Conservation (phyloP, 352 stramenopile genomes). For the Phytophthora cajani region DNA sequence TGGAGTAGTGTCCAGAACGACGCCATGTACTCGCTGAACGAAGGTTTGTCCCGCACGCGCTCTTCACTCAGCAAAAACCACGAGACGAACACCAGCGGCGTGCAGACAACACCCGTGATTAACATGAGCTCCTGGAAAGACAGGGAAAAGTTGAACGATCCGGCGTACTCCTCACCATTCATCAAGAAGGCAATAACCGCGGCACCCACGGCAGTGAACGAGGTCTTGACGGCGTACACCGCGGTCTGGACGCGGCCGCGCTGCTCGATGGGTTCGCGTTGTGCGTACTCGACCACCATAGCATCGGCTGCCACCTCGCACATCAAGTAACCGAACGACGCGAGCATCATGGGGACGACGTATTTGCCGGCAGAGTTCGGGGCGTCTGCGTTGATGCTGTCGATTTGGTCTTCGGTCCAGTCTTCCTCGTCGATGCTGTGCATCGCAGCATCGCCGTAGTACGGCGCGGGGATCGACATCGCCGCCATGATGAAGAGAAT, state of each 20-base stretch:
- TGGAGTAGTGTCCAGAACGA: constrained; percentile 61
- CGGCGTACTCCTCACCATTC: constrained; percentile 56
- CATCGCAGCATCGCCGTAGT: constrained; percentile 48
- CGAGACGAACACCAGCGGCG: constrained; percentile 43
- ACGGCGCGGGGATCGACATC: constrained; percentile 41
- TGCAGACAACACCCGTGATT: constrained; percentile 40
- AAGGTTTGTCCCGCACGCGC: constrained; percentile 21
- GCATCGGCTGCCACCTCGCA: constrained; percentile 62
- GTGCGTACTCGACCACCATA: constrained; percentile 62
- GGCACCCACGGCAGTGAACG: constrained; percentile 47
- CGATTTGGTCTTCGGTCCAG: constrained; percentile 41
- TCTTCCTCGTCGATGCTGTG: constrained; percentile 40
- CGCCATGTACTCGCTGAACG: constrained; percentile 40
- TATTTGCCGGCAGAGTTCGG: constrained; percentile 46
- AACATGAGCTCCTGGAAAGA: constrained; percentile 53
- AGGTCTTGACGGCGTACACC: constrained; percentile 52
- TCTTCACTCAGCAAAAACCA: constrained; percentile 51
- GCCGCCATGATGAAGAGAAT: constrained; percentile 52
- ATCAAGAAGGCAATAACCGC: constrained; percentile 53
- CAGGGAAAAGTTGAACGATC: constrained; percentile 50
- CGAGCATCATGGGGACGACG: constrained; percentile 65
- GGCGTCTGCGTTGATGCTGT: constrained; percentile 41
- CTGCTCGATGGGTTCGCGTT: constrained; percentile 55
- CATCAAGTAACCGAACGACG: constrained; percentile 59
- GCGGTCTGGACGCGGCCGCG: constrained; percentile 54